Percentiles rank a stretch among this genome's conserved stretches.
Evolutionary conservation across 1,139 yeast species (phyloP).

Genomic region (Taphrina confusa): DNA sequence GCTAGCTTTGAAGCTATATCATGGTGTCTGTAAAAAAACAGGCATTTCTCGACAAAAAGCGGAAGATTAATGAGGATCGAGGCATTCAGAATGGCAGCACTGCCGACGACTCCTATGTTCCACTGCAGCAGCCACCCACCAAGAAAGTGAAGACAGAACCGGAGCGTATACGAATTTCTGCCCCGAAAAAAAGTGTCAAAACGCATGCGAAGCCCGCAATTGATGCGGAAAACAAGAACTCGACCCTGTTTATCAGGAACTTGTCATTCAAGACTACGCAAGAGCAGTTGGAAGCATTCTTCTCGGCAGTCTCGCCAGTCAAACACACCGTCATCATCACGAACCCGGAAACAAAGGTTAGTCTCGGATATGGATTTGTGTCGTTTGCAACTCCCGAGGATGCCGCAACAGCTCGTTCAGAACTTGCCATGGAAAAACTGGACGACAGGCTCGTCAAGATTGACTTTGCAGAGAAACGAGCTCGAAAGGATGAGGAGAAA

Average conservation of each 20-base stretch:
- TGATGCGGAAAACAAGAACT: slow-evolving; percentile 25
- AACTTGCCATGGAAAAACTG: slow-evolving; percentile 66
- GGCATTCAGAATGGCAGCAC: not conserved
- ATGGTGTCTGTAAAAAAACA: slow-evolving; percentile 34
- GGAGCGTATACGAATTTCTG: not conserved
- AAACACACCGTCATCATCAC: slow-evolving; percentile 91
- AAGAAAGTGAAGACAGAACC: not conserved
- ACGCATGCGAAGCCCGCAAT: slow-evolving; percentile 12
- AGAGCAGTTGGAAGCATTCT: slow-evolving; percentile 72
- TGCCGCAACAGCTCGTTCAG: slow-evolving; percentile 70
- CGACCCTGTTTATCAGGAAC: slow-evolving; percentile 71
- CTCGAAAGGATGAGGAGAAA: slow-evolving; percentile 56
- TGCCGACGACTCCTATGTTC: not conserved
- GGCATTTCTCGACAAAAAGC: slow-evolving; percentile 29
- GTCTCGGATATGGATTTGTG: slow-evolving; percentile 95
- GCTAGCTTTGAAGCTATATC: not conserved
- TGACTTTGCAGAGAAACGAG: slow-evolving; percentile 90
- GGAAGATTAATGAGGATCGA: slow-evolving; percentile 14
- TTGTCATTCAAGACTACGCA: slow-evolving; percentile 78
- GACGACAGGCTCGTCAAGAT: slow-evolving; percentile 68
- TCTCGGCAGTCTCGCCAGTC: slow-evolving; percentile 90
- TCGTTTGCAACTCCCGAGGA: slow-evolving; percentile 86
- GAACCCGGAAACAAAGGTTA: slow-evolving; percentile 64
- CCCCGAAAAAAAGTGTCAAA: not conserved
- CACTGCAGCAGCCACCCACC: slow-evolving; percentile 5